phyloP scores from a whole-genome alignment of 192 early-diverging fungal species.

The Backusella circina region DNA sequence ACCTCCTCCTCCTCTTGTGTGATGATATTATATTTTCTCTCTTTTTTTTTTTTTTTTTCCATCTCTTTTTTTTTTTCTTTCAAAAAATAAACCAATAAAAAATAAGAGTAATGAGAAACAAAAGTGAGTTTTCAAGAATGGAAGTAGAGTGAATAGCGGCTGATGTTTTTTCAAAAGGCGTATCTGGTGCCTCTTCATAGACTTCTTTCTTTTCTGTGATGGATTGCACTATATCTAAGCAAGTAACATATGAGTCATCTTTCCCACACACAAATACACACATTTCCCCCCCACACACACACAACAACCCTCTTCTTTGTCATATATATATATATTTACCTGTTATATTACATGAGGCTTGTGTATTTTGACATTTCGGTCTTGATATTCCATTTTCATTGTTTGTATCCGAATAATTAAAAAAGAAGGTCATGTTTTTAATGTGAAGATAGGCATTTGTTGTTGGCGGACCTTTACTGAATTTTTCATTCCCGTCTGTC shows the following conservation, averaged over 20 bases:
- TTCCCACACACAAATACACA: not conserved
- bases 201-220: not conserved
- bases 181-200: not conserved
- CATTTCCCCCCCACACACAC: not conserved
- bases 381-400: not conserved
- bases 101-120: not conserved
- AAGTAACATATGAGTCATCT: not conserved
- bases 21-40: not conserved
- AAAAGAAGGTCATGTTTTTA: not conserved
- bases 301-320: not conserved
- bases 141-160: not conserved
- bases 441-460: constrained; percentile 8
- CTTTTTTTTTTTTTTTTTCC: not conserved
- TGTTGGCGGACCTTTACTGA: constrained; percentile 16
- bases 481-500: constrained; percentile 25
- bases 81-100: constrained; percentile 1
- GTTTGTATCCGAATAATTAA: not conserved
- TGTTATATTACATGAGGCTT: not conserved
- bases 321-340: not conserved
- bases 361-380: not conserved
- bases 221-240: not conserved
- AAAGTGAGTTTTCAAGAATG: not conserved
- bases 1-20: no score
- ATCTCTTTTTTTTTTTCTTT: not conserved
- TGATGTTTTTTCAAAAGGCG: constrained; percentile 1